phyloP scores from a whole-genome alignment of 371 early-diverging fungal genomes.

The Haplosporangium sp. region DNA sequence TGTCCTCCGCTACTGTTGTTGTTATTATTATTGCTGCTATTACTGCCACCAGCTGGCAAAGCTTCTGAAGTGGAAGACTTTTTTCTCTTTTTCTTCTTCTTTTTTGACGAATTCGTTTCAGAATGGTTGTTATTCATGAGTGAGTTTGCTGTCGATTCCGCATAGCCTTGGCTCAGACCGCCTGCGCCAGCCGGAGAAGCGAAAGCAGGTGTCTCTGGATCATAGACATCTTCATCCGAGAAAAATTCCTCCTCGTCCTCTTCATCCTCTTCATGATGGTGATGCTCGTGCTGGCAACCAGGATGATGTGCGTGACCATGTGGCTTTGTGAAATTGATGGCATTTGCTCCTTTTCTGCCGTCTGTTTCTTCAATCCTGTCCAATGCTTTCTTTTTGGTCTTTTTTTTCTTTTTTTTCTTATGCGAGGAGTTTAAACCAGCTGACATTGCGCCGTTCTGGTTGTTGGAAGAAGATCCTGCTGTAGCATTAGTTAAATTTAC shows the following conservation, averaged over 20 bases:
- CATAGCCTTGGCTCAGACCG: conserved; percentile 15
- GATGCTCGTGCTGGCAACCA: conserved; percentile 41
- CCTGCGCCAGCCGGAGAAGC: conserved; percentile 27
- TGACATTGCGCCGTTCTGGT: conserved; percentile 9
- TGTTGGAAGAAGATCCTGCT: conserved; percentile 12
- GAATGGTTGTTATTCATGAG: conserved; percentile 7
- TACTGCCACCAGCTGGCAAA: conserved; percentile 12
- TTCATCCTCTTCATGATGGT: conserved; percentile 45
- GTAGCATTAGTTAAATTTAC: background rate
- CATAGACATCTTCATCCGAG: conserved; percentile 59
- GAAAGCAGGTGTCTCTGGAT: conserved; percentile 53
- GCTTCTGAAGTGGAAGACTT: conserved; percentile 35
- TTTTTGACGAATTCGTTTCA: conserved; percentile 52
- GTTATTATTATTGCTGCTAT: background rate
- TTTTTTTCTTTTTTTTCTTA: conserved; percentile 58
- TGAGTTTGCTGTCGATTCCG: conserved; percentile 18
- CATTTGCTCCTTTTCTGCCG: conserved; percentile 17
- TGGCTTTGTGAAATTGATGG: conserved; percentile 18
- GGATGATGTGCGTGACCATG: conserved; percentile 36
- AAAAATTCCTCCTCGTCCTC: conserved; percentile 57
- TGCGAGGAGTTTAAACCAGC: conserved; percentile 21
- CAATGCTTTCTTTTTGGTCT: conserved; percentile 39
- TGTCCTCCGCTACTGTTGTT: conserved; percentile 5
- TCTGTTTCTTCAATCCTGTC: conserved; percentile 41
- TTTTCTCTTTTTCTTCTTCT: conserved; percentile 66